Percentiles rank a stretch among this genome's conserved stretches.
phyloP scores from a whole-genome alignment of 2,329 filamentous ascomycete species.

The Clonostachys rhizophaga region DNA sequence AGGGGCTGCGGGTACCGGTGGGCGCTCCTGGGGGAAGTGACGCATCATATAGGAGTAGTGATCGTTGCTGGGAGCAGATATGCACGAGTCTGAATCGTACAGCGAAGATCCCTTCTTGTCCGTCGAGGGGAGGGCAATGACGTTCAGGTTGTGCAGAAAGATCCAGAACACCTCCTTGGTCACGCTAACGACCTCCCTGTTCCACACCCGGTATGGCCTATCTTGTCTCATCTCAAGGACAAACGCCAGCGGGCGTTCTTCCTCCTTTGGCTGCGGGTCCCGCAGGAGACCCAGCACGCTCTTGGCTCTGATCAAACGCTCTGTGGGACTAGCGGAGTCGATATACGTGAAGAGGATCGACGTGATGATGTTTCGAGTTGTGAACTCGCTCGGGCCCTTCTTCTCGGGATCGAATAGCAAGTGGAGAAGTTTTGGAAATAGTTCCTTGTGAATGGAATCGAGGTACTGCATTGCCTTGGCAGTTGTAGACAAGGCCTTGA shows the following conservation, averaged over 20 bases:
- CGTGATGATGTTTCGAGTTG: conserved; percentile 84
- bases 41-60: conserved; percentile 58
- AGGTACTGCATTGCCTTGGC: conserved; percentile 80
- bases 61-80: conserved; percentile 16
- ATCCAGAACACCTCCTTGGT: conserved; percentile 99
- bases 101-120: conserved; percentile 19
- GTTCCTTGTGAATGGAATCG: conserved; percentile 68
- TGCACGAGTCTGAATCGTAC: conserved; percentile 13
- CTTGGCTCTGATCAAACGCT: conserved; percentile 64
- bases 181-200: conserved; percentile 85
- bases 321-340: conserved; percentile 55
- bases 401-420: conserved; percentile 98
- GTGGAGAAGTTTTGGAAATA: conserved; percentile 81
- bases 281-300: conserved; percentile 76
- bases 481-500: conserved; percentile 93
- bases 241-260: conserved; percentile 74
- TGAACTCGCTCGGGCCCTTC: conserved; percentile 96
- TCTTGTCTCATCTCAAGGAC: conserved; percentile 85
- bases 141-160: conserved; percentile 90
- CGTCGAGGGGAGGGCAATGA: conserved; percentile 60
- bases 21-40: conserved; percentile 80
- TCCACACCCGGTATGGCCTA: conserved; percentile 89
- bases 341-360: conserved; percentile 88
- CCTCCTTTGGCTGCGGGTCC: conserved; percentile 73
- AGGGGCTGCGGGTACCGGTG: conserved; percentile 87